Percentiles rank a stretch among this genome's conserved stretches.
Conservation (phyloP, 2,329 filamentous ascomycete species). For the Aspergillus fumigatus region DNA sequence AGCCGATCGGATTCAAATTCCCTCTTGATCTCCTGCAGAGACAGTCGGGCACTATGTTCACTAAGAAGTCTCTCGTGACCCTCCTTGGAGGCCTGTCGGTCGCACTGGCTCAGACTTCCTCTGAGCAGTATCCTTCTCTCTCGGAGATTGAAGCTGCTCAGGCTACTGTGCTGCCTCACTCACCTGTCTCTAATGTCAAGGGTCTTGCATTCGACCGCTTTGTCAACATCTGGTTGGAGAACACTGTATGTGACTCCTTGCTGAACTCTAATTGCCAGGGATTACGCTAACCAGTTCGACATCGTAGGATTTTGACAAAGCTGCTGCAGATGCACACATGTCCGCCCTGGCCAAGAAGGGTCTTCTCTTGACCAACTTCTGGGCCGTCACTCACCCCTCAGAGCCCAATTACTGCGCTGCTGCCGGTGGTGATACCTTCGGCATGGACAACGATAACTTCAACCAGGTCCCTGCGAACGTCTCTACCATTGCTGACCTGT, state of each 20-base stretch:
- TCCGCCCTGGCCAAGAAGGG: conserved; percentile 42
- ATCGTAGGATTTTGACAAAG: conserved; percentile 54
- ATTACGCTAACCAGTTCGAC: background rate
- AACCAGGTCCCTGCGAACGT: conserved; percentile 56
- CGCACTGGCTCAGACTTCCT: conserved; percentile 18
- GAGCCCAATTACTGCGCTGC: conserved; percentile 72
- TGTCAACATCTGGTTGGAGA: conserved; percentile 72
- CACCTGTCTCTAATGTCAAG: conserved; percentile 42
- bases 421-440: conserved; percentile 68
- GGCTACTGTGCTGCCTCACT: conserved; percentile 57
- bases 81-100: conserved; percentile 20
- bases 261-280: background rate
- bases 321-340: conserved; percentile 51
- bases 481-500: conserved; percentile 63
- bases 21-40: background rate
- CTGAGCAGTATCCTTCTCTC: conserved; percentile 20
- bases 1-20: background rate
- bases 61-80: conserved; percentile 15
- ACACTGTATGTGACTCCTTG: conserved; percentile 50
- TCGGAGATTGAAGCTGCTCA: conserved; percentile 25
- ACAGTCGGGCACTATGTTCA: conserved; percentile 13
- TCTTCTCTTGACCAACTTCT: conserved; percentile 57
- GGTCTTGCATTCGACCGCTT: conserved; percentile 49
- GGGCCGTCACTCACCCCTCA: conserved; percentile 65
- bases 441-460: conserved; percentile 65